A percentile compares a stretch with the other conserved stretches of the same genome.
Conservation (phyloP, 257 asterid genomes). For the Parsonsia alboflavescens region DNA sequence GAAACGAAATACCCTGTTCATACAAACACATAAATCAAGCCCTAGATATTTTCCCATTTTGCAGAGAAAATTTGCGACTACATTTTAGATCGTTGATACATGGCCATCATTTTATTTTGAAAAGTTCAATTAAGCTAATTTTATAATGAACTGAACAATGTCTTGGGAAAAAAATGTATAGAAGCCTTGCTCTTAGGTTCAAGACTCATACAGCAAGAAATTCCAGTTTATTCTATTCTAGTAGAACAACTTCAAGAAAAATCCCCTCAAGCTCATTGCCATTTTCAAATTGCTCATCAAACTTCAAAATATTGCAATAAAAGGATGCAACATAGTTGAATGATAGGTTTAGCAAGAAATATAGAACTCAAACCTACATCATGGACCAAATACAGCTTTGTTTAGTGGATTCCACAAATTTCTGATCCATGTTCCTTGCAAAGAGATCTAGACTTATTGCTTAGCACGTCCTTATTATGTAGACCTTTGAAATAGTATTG, state of each 20-base stretch:
- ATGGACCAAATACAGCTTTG: neutral
- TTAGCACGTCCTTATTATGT: neutral
- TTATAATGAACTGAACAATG: neutral
- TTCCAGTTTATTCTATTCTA: neutral
- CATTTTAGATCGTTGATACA: neutral
- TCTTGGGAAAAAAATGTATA: neutral
- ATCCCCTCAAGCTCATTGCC: neutral
- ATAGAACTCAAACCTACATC: neutral
- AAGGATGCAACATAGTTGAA: neutral
- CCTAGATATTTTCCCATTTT: neutral
- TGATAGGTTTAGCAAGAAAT: neutral
- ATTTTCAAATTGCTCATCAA: neutral
- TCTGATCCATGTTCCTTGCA: neutral
- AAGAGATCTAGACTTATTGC: neutral
- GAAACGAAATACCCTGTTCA: neutral
- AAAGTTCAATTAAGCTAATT: neutral
- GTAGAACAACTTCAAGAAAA: neutral
- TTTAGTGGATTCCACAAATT: neutral
- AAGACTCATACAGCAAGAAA: neutral
- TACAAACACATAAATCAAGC: neutral
- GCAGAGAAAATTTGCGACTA: neutral
- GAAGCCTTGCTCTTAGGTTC: neutral
- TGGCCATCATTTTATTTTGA: neutral
- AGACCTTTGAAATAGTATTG: neutral
- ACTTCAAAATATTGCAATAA: neutral